Evolutionary conservation across 441 rosid species (phyloP).

Genomic region (Erysimum pusillum): DNA sequence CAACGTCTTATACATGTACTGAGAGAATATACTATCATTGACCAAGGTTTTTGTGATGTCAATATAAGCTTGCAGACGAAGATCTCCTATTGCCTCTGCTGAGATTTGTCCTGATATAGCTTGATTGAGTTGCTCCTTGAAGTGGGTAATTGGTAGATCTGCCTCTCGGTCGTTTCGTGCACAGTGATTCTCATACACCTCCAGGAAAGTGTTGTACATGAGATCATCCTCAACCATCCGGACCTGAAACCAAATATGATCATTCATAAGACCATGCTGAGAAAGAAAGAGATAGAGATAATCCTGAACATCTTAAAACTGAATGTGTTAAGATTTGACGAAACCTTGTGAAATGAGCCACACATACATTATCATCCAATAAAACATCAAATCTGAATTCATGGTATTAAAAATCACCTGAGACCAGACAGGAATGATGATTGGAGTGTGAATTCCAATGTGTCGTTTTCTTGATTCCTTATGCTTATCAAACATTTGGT

Average conservation of each 20-base stretch:
- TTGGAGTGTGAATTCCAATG: slow-evolving; percentile 94
- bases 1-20: slow-evolving; percentile 95
- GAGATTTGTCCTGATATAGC: slow-evolving; percentile 91
- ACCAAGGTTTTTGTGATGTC: slow-evolving; percentile 81
- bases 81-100: slow-evolving; percentile 91
- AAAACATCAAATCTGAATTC: slow-evolving; percentile 19
- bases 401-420: slow-evolving; percentile 62
- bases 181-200: slow-evolving; percentile 97
- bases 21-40: slow-evolving; percentile 86
- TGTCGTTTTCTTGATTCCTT: slow-evolving; percentile 96
- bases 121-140: slow-evolving; percentile 96
- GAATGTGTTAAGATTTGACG: slow-evolving; percentile 5
- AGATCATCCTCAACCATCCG: slow-evolving; percentile 99
- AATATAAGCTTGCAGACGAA: slow-evolving; percentile 90
- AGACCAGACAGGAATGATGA: slow-evolving; percentile 99
- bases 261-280: neutral
- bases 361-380: neutral
- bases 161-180: slow-evolving; percentile 94
- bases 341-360: slow-evolving; percentile 7
- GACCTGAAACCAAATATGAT: slow-evolving; percentile 62
- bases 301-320: slow-evolving; percentile 7
- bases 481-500: slow-evolving; percentile 99
- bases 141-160: slow-evolving; percentile 87
- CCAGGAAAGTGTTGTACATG: slow-evolving; percentile 98
- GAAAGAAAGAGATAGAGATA: slow-evolving; percentile 1